phyloP scores from a whole-genome alignment of 495 filamentous ascomycete genomes.

The Penicillium bialowiezense region DNA sequence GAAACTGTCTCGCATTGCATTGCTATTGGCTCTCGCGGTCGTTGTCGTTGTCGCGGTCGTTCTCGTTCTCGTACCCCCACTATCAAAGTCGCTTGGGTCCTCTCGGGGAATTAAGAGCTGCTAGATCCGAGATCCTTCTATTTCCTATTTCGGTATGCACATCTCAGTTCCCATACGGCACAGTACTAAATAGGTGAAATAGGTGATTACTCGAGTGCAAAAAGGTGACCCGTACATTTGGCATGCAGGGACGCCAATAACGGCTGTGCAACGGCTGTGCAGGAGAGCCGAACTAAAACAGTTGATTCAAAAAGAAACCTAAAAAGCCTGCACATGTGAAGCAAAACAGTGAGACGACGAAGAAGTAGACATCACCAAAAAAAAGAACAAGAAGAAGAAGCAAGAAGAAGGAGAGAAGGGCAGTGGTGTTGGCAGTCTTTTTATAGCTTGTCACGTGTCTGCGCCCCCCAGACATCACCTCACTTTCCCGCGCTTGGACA shows the following conservation, averaged over 20 bases:
- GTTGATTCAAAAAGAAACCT: neutral
- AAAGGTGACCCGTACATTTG: too few species aligned
- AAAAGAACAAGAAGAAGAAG: neutral
- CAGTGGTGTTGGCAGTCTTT: too few species aligned
- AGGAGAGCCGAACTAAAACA: neutral
- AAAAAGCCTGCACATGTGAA: too few species aligned
- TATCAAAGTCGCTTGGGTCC: slow-evolving; percentile 2
- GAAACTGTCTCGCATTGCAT: neutral
- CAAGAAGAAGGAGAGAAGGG: neutral
- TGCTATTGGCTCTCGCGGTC: slow-evolving; percentile 26
- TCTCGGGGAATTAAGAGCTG: neutral
- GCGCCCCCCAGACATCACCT: neutral
- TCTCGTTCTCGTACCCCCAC: slow-evolving; percentile 20
- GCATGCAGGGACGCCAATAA: neutral
- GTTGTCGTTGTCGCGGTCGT: slow-evolving; percentile 24
- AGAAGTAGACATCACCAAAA: neutral
- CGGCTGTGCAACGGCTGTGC: neutral
- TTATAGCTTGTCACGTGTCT: slow-evolving; percentile 7
- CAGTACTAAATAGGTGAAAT: too few species aligned
- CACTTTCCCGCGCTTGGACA: slow-evolving; percentile 7
- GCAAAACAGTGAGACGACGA: too few species aligned
- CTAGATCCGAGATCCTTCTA: neutral
- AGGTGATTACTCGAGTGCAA: too few species aligned
- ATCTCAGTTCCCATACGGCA: too few species aligned
- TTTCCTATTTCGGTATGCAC: too few species aligned